Base-by-base conservation (phyloP, 1,139 yeast species). In the Taphrina communis region DNA sequence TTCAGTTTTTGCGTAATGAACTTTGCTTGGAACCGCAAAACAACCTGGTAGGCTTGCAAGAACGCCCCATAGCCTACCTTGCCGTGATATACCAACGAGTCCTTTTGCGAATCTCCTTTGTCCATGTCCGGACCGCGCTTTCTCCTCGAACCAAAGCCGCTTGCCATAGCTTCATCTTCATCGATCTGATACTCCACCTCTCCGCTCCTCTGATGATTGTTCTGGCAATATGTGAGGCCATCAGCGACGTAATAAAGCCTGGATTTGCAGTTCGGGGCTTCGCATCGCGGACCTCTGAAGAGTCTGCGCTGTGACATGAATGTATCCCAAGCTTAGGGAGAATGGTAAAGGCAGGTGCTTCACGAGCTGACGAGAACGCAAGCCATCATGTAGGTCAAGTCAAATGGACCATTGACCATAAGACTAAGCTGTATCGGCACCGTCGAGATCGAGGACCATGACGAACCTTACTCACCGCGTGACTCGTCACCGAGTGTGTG, bases 231-330 rank as follows among this genome's bases (percentile, higher is more conserved):
- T 70, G 87, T 83, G 69, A 85, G 85, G 36, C 98, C 98, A 75
- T 89, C 91, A 9, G 85, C 80, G 46, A 84, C 78, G 66, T 88
- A 82, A 85, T 90, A 94, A 65, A 88, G 83, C 62, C 86, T 80
- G 1, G 97, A 89, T 5, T 89, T 85, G 79, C 99, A 94, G 80
- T 94, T 93, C 72, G 89, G 93, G 2, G 87, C 86, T 1, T 97
- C 97, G 82, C 99, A 94, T 12, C 88, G 79, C 6, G 90, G 88
- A 1, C 98, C 98, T 73, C 85, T 80, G 41, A 55, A 17, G 38
- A 63, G 52, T 19, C 61, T 46, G n/a, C 56, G 56, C 1, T 50
- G 67, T 17, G 61, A 53, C 67, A 63, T 63, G 8, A 7, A 6
- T 44, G 2, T 14, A 25, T 25, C 31, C 31, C 31, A 4, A 25